These are phyloP conservation scores for Ambrosia artemisiifolia DNA, from an alignment of 129 eudicot species.

Conservation along the genomic window DNA sequence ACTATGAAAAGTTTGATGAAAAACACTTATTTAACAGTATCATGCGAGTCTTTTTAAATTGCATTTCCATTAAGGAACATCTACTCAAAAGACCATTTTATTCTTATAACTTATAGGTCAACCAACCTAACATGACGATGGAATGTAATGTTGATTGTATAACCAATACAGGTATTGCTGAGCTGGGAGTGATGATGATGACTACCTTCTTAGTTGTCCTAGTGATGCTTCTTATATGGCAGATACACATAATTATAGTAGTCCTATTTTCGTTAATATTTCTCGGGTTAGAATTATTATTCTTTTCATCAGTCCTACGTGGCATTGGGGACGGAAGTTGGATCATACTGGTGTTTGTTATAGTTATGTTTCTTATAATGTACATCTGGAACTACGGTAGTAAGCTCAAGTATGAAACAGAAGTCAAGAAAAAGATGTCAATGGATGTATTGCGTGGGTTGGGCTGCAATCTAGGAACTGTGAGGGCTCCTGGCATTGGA, in stretches of 20 bases:
- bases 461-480: slow-evolving; percentile 86
- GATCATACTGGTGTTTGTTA: slow-evolving; percentile 74
- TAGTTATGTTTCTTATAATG: slow-evolving; percentile 68
- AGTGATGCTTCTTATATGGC: slow-evolving; percentile 99
- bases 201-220: slow-evolving; percentile 83
- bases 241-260: slow-evolving; percentile 59
- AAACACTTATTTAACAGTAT: neutral
- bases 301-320: slow-evolving; percentile 82
- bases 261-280: slow-evolving; percentile 58
- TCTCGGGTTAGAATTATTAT: slow-evolving; percentile 69
- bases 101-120: neutral
- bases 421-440: slow-evolving; percentile 80
- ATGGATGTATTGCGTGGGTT: slow-evolving; percentile 73
- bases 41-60: neutral
- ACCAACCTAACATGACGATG: neutral
- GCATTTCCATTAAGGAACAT: neutral
- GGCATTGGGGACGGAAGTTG: slow-evolving; percentile 91
- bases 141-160: slow-evolving; percentile 23
- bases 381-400: slow-evolving; percentile 96
- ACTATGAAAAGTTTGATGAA: neutral
- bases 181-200: slow-evolving; percentile 95
- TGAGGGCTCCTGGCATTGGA: slow-evolving; percentile 96
- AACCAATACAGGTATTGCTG: slow-evolving; percentile 67
- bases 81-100: neutral
- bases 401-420: slow-evolving; percentile 89